phyloP scores from a whole-genome alignment of 495 filamentous ascomycete genomes.

The Neurospora sp. region DNA sequence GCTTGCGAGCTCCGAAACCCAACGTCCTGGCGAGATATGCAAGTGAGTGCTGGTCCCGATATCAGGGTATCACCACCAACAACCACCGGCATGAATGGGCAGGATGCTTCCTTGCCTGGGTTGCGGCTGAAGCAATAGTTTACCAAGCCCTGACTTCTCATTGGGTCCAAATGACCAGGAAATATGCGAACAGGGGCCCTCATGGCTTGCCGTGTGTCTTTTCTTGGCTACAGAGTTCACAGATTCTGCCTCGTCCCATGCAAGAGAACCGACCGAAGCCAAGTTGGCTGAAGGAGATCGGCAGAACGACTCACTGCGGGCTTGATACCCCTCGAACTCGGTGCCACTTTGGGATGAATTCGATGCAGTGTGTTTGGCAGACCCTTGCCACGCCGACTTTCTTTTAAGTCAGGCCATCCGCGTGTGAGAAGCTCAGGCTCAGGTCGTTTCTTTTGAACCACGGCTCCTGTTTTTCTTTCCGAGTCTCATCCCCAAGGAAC shows the following conservation, averaged over 20 bases:
- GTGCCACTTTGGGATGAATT: neutral
- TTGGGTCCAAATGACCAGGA: neutral
- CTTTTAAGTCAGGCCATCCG: neutral
- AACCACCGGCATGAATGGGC: neutral
- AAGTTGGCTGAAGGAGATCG: neutral
- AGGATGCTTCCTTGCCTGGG: neutral
- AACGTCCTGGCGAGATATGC: neutral
- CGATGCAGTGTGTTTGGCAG: neutral
- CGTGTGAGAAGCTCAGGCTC: neutral
- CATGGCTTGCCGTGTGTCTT: neutral
- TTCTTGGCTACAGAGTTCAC: neutral
- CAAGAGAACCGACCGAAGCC: neutral
- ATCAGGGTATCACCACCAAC: neutral
- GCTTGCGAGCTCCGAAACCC: neutral
- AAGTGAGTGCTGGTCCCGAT: neutral
- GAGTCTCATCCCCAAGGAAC: neutral
- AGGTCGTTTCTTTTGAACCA: neutral
- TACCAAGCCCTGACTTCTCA: neutral
- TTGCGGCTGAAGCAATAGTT: neutral
- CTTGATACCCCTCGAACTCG: neutral
- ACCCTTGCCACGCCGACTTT: neutral
- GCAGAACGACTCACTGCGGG: neutral
- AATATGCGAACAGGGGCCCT: neutral
- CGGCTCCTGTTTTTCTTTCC: neutral
- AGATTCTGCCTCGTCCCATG: neutral